These are phyloP conservation scores for Chlamydomonas asymmetrica DNA, from an alignment of 139 green algal species.

Conservation along the genomic window DNA sequence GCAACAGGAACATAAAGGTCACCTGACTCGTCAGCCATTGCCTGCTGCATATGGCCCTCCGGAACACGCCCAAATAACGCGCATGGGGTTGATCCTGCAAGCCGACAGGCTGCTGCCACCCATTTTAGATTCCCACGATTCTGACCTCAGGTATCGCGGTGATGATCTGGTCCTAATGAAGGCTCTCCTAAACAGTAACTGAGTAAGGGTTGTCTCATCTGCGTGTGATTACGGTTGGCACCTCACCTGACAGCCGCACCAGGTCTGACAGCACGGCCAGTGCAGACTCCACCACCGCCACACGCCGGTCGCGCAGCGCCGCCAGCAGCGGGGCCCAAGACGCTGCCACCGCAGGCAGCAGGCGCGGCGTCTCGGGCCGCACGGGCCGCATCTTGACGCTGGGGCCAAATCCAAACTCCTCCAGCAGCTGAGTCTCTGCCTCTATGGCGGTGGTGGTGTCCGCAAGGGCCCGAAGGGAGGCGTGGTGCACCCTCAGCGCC, in stretches of 20 bases:
- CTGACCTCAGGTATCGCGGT: too few species aligned
- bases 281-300: conserved; percentile 38
- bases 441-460: conserved; percentile 37
- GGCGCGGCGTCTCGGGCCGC: conserved; percentile 50
- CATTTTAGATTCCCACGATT: too few species aligned
- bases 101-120: too few species aligned
- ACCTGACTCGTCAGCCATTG: too few species aligned
- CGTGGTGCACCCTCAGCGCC: conserved; percentile 11
- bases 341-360: conserved; percentile 73
- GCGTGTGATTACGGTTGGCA: too few species aligned
- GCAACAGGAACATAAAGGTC: too few species aligned
- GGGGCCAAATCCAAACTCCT: conserved; percentile 18
- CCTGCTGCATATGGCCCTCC: too few species aligned
- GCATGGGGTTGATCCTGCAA: too few species aligned
- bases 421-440: conserved; percentile 36
- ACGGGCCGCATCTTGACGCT: conserved; percentile 35
- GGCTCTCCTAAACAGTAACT: too few species aligned
- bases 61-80: too few species aligned
- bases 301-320: conserved; percentile 56
- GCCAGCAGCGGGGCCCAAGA: conserved; percentile 63
- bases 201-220: too few species aligned
- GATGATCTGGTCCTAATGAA: too few species aligned
- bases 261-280: conserved; percentile 37
- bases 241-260: conserved; percentile 4
- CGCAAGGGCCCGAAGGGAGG: conserved; percentile 48